A percentile compares a stretch with the other conserved stretches of the same genome.
phyloP scores from a whole-genome alignment of 495 filamentous ascomycete genomes.

The Friedmanniomyces endolithicus region DNA sequence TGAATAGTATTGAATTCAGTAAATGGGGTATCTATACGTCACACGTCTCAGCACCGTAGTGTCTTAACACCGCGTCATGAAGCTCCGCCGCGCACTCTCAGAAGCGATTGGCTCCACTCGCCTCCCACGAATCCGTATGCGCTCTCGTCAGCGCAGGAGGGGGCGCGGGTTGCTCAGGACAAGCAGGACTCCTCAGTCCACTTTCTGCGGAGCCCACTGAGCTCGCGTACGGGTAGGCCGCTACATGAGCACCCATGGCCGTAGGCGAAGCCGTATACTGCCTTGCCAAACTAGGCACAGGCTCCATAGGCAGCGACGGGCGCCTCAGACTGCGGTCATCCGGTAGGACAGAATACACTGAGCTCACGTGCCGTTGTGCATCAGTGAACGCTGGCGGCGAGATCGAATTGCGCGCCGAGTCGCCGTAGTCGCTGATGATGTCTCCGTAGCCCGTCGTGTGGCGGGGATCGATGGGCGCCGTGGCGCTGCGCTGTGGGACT shows the following conservation, averaged over 20 bases:
- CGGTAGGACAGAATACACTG: background rate
- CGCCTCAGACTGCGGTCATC: background rate
- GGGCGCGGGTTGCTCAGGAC: background rate
- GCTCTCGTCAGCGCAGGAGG: background rate
- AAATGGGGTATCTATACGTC: background rate
- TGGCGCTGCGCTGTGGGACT: slow-evolving; percentile 7
- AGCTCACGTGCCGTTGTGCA: background rate
- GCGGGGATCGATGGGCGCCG: slow-evolving; percentile 5
- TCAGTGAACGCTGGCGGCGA: background rate
- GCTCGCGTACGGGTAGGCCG: background rate
- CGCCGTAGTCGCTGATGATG: slow-evolving; percentile 9
- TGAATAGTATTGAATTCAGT: background rate
- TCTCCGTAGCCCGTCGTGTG: slow-evolving; percentile 10
- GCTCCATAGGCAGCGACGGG: background rate
- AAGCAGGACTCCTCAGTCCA: background rate
- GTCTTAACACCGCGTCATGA: too few species aligned
- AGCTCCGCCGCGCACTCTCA: background rate
- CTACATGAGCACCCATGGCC: background rate
- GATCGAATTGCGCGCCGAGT: slow-evolving; percentile 3
- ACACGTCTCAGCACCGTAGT: background rate
- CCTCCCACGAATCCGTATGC: background rate
- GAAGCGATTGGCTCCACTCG: background rate
- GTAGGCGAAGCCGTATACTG: background rate
- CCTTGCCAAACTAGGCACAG: background rate
- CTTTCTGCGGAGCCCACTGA: background rate